Evolutionary conservation across 805 yeast genomes (phyloP), one percentile per base, ranked within the genome.

Genomic region (Ogataea wickerhamii): DNA sequence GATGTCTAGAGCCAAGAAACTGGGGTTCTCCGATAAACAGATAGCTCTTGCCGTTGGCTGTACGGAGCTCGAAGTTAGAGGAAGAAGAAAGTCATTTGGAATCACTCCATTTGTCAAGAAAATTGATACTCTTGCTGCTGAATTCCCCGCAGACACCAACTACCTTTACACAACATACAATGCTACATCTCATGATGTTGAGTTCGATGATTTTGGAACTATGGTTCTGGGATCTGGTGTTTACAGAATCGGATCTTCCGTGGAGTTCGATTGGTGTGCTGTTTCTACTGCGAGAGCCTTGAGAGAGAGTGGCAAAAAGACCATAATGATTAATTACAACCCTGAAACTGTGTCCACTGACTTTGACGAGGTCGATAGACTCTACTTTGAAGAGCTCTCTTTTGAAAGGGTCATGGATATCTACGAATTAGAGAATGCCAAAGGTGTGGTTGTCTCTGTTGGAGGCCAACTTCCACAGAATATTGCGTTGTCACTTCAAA

Each of bases 211-310:
- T 43, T 74, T 85, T 50, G 98, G 98, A 58, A 83, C 93, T 44
- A 71, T 93, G 78, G 98, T 91, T 28, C 74, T 91, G 53, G 98
- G 98, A 38, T 88, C 97, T n/a, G 98, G 98, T 71, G 98, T 93
- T 36, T 91, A 91, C 77, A 80, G 98, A 67, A 91, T 91, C 63
- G 98, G 98, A 43, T 89, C 97, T 2, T 88, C 97, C 22, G 98
- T 91, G 38, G 98, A 93, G 70, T 91, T 91, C 57, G 98, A 91
- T 66, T 91, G 98, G 98, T 91, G 98, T 74, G 98, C 98, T 39
- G 98, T 91, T 47, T 78, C 93, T 48, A 85, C 98, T 41, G 96
- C 95, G 40, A 81, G 97, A 62, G 88, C 97, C 30, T 78, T 91
- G 55, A 80, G 98, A 64, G 83, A 78, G 37, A 72, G 78, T 39